Base-by-base conservation (phyloP, 805 yeast species). In the Kluyveromyces aestuarii region DNA sequence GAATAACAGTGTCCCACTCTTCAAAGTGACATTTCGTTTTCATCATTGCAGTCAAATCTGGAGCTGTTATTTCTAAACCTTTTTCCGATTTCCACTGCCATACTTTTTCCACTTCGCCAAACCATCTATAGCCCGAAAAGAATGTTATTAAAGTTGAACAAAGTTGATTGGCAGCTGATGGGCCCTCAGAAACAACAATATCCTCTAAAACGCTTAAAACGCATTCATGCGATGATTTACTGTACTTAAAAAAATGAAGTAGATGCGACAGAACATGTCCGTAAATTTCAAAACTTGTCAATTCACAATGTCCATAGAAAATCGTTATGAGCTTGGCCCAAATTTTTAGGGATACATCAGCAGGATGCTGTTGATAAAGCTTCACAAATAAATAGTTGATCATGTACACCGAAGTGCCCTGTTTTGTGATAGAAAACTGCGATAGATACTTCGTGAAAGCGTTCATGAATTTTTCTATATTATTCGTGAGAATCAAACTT, bases 61-160 rank as follows among this genome's bases (percentile, higher is more conserved):
- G 44, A 3, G 50, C 37, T 13, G 18, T 41, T 8, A 64, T 49
- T 1, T 56, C 55, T 11, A 59, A 46, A 1, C 50, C 42, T 14
- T 58, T 55, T 2, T 48, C 49, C 1, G 44, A 33, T 50, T 72
- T 71, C 47, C 58, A 58, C 11, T 54, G 41, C 73, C 74, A 72
- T 6, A 71, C 21, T 0, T 17, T 40, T 45, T 57, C 58, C 2
- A 58, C 58, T 16, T 44, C 16, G 9, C 30, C 27, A 46, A 55
- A 55, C 8, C 49, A 48, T 27, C 53, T 48, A 17, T 48, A 44
- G 37, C 57, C 53, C 4, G 57, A 25, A 1, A 52, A 46, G 37
- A 62, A 37, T 16, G 48, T 55, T 25, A 65, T 55, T 19, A 65
- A 38, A 1, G 68, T 64, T 8, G 64, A 55, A 1, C 64, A 52